These are phyloP conservation scores for Raphanus hybrid DNA, from an alignment of 441 rosid species.

Conservation along the genomic window DNA sequence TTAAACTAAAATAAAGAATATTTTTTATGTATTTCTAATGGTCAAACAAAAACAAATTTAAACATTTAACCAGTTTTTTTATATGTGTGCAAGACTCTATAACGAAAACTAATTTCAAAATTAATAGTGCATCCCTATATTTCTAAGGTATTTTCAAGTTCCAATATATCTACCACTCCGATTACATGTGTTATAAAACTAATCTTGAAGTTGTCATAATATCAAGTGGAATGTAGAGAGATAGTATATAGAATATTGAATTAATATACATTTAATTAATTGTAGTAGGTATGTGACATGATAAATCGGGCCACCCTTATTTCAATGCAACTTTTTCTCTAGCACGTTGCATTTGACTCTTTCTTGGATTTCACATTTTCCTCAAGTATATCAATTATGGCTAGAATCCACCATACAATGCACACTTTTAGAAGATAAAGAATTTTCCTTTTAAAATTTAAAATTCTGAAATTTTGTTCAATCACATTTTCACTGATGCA, in stretches of 20 bases:
- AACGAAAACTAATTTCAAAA: too few species aligned
- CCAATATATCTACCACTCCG: conserved; percentile 40
- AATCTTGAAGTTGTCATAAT: conserved; percentile 37
- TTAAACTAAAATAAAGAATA: too few species aligned
- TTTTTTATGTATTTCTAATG: too few species aligned
- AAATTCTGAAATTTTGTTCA: neutral
- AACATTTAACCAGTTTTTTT: too few species aligned
- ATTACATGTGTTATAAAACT: conserved; percentile 28
- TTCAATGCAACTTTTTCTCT: conserved; percentile 45
- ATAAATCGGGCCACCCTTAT: conserved; percentile 45
- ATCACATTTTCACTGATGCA: neutral
- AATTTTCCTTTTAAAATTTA: neutral
- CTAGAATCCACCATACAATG: conserved; percentile 29
- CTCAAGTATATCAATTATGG: conserved; percentile 43
- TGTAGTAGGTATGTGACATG: conserved; percentile 41
- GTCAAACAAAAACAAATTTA: too few species aligned
- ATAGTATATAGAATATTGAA: neutral
- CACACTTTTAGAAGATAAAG: conserved; percentile 2
- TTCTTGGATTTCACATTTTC: conserved; percentile 47
- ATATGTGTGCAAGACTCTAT: too few species aligned
- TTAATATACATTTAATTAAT: conserved; percentile 32
- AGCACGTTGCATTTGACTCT: conserved; percentile 46
- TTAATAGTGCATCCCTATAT: conserved; percentile 24
- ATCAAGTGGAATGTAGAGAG: conserved; percentile 32
- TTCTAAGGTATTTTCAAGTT: conserved; percentile 37